Conservation (phyloP, 768 basidiomycete genomes). For the Russula olivacea region DNA sequence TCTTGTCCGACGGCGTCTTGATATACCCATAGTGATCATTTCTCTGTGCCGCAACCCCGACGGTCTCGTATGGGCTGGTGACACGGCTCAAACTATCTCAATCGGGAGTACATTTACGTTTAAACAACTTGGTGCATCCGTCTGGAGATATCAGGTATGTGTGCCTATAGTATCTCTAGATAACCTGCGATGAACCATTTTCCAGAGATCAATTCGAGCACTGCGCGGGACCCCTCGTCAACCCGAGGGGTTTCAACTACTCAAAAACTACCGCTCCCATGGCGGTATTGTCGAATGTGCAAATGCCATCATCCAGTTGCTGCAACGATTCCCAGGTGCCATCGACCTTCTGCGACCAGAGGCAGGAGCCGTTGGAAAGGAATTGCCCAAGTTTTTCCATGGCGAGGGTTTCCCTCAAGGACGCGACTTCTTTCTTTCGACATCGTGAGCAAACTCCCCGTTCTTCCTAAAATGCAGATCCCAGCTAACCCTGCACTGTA, state of each 20-base stretch:
- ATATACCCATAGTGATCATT: constrained; percentile 46
- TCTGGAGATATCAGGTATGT: constrained; percentile 55
- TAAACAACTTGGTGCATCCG: constrained; percentile 61
- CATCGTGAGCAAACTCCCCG: not conserved
- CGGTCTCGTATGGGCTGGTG: constrained; percentile 74
- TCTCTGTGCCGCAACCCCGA: constrained; percentile 56
- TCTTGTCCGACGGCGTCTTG: not conserved
- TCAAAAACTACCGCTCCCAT: constrained; percentile 65
- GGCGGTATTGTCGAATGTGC: constrained; percentile 72
- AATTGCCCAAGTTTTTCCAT: constrained; percentile 53
- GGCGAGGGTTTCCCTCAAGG: constrained; percentile 34
- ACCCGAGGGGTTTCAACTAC: constrained; percentile 48
- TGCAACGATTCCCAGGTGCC: constrained; percentile 49
- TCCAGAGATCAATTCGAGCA: constrained; percentile 1
- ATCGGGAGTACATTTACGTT: constrained; percentile 69
- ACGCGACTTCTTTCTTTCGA: constrained; percentile 4
- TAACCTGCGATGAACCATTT: not conserved
- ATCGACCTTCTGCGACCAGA: constrained; percentile 58
- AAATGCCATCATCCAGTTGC: constrained; percentile 55
- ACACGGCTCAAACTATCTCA: constrained; percentile 74
- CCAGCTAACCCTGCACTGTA: constrained; percentile 19
- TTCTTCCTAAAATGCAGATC: not conserved
- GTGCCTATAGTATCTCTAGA: no score
- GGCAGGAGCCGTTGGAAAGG: constrained; percentile 47
- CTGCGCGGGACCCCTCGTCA: constrained; percentile 24